Conservation (phyloP, 140 eudicot species). For the Bidens hawaiensis region DNA sequence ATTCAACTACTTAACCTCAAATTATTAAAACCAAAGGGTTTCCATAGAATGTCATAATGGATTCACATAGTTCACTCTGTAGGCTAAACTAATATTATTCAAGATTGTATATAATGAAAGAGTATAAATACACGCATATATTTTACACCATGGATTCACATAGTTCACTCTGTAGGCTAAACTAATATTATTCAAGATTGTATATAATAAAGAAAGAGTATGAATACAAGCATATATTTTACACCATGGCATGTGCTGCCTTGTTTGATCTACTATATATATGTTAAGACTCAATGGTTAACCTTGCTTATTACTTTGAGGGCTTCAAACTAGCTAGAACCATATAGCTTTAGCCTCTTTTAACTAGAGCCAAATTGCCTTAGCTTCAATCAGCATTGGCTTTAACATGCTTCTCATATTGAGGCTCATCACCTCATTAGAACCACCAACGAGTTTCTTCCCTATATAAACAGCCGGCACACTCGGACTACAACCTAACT, state of each 20-base stretch:
- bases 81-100: too few species aligned
- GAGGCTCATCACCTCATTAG: constrained; percentile 49
- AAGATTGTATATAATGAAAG: too few species aligned
- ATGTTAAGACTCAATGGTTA: not conserved
- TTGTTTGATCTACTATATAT: not conserved
- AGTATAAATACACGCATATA: too few species aligned
- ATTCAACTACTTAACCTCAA: too few species aligned
- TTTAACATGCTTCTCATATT: constrained; percentile 37
- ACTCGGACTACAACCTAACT: constrained; percentile 35
- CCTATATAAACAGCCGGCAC: constrained; percentile 50
- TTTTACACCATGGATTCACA: too few species aligned
- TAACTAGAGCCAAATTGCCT: constrained; percentile 49
- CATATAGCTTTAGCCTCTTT: too few species aligned
- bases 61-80: too few species aligned
- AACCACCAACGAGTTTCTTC: constrained; percentile 45
- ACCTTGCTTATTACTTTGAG: not conserved
- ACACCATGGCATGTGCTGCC: not conserved
- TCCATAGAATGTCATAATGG: too few species aligned
- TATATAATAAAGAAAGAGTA: too few species aligned
- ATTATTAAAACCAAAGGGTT: too few species aligned
- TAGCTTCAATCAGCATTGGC: constrained; percentile 49
- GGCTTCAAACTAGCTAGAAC: constrained; percentile 1
- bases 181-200: too few species aligned
- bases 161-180: too few species aligned
- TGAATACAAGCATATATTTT: not conserved